Percentiles rank a stretch among this genome's conserved stretches.
These are phyloP conservation scores for Candida andamanensis DNA, from an alignment of 805 yeast genomes.

Conservation along the genomic window DNA sequence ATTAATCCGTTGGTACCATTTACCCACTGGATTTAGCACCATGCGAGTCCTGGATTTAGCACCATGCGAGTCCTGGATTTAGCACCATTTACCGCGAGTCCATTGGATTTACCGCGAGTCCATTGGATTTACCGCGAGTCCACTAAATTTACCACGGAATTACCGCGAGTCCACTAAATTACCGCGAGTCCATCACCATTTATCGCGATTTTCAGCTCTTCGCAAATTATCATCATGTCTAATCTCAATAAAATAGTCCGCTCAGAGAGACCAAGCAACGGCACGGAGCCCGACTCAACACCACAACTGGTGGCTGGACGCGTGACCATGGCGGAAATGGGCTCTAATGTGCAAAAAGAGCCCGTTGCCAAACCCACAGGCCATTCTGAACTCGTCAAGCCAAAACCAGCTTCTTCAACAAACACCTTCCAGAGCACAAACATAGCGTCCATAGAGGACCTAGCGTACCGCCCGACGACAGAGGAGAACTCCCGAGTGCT, in stretches of 20 bases:
- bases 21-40: no score
- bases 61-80: no score
- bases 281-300: conserved; percentile 45
- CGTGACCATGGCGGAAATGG: conserved; percentile 68
- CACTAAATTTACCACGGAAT: no score
- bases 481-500: conserved; percentile 47
- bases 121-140: no score
- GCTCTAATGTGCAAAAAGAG: conserved; percentile 39
- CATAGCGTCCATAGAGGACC: conserved; percentile 33
- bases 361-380: neutral
- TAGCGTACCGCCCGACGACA: conserved; percentile 61
- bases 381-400: neutral
- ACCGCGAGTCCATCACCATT: no score
- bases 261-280: conserved; percentile 71
- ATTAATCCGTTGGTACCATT: no score
- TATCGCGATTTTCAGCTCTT: no score
- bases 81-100: no score
- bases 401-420: neutral
- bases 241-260: conserved; percentile 43
- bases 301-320: conserved; percentile 73
- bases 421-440: conserved; percentile 6
- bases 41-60: no score
- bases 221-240: conserved; percentile 4
- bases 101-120: no score
- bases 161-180: no score